Base-by-base conservation (phyloP, 768 basidiomycete genomes). In the Candolleomyces efflorescens region DNA sequence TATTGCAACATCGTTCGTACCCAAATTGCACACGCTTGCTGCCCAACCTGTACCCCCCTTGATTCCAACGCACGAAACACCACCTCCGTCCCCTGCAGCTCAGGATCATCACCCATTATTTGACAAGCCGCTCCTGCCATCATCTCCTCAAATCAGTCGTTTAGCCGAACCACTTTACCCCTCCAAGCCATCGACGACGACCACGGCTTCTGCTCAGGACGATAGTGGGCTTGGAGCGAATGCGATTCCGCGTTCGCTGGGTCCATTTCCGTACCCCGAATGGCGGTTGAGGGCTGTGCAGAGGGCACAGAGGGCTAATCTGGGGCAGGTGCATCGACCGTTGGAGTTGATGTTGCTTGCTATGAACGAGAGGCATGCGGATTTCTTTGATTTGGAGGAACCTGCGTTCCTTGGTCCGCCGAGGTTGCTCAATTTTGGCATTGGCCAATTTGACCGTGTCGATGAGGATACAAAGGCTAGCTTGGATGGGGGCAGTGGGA, bases 221-320 rank as follows among this genome's bases (percentile, higher is more conserved):
- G 54, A 61, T 17, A 47, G 27, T 22, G 58, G 53, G 39, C 39
- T 55, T 15, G 53, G 54, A 5, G 55, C 55, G 26, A 60, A 54
- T 49, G 54, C 53, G n/a, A 58, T 54, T 2, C 60, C 53, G 11
- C 27, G 63, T 27, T 63, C 65, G 13, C 70, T 75, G 17, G 72
- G 75, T 5, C 74, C 79, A 0, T 67, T 86, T 1, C 81, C 79
- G 0, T 89, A 85, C 66, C 87, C 87, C 0, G 86, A 87, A 61
- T 90, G 87, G 87, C 79, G 87, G 0, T 63, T 73, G 0, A 74
- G 75, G 2, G 64, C 84, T 0, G 74, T 82, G 1, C 70, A 75
- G 41, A 75, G 78, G 43, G 86, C 86, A 0, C 76, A 79, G 11
- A 74, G 75, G 26, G 81, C 85, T 12, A 85, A 85, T 0, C 71